Base-by-base conservation (phyloP, 305 asterid genomes). In the Solanum hybrid region DNA sequence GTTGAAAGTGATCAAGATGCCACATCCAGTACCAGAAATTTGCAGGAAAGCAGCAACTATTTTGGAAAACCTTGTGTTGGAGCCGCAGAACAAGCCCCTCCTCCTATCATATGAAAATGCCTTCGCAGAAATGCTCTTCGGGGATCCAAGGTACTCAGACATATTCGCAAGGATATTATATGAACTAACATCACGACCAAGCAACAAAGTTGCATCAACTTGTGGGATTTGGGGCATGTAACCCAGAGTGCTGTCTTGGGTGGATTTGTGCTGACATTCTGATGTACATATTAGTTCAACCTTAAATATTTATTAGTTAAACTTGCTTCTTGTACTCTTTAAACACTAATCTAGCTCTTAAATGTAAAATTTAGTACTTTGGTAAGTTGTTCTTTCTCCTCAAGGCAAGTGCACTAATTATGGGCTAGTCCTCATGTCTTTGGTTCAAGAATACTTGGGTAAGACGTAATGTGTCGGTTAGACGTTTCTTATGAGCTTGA, bases 161-260 rank as follows among this genome's bases (percentile, higher is more conserved):
- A 94, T 96, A 6, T 96, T 97, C 82, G 98, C 99, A 36, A 94
- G 98, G 94, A 96, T 97, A 92, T 91, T 97, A 41, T 96, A 93
- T 20, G 99, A 97, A 90, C 61, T 97, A 92, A 96, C 98, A 22
- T 94, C 98, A 84, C 95, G 98, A 57, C 96, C 98, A 22, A 94
- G 95, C 94, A 94, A 91, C 91, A 97, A 94, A 93, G 92, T 95
- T 33, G 95, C 98, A 14, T 89, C 98, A 5, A 94, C 98, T 92
- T 97, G 98, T 45, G 98, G 99, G 73, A 96, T 96, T 87, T 97
- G 99, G 99, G 99, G 99, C 89, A 95, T 96, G 99, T 96, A 93
- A 27, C 79, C n/a, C 20, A 41, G 6, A 79, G 31, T 31, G 41
- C 32, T 20, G 31, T 84, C 29, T 57, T 84, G 41, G 31, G 37